These are phyloP conservation scores for Cladosporium sp. DNA, from an alignment of 2,329 filamentous ascomycete genomes.

Conservation along the genomic window DNA sequence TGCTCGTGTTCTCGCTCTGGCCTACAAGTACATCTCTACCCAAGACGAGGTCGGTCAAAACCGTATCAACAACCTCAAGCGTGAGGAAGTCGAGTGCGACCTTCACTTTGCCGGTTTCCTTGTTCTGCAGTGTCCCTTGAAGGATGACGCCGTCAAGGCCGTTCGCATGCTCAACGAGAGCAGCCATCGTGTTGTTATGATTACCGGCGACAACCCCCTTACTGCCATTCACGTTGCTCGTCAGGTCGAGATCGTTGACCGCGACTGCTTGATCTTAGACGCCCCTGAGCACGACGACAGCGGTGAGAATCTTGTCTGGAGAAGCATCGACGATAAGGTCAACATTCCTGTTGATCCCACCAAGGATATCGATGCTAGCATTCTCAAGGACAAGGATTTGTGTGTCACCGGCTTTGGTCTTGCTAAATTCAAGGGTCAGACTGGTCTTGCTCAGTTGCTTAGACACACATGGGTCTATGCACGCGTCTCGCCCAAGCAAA, in stretches of 20 bases:
- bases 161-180: slow-evolving; percentile 98
- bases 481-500: slow-evolving; percentile 96
- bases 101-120: slow-evolving; percentile 91
- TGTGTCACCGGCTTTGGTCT: slow-evolving; percentile 95
- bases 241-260: slow-evolving; percentile 95
- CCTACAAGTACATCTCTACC: slow-evolving; percentile 82
- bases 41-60: slow-evolving; percentile 76
- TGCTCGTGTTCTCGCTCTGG: slow-evolving; percentile 86
- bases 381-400: slow-evolving; percentile 80
- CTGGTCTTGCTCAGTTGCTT: slow-evolving; percentile 70
- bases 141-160: slow-evolving; percentile 90
- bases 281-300: slow-evolving; percentile 84
- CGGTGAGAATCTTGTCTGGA: slow-evolving; percentile 82
- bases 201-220: slow-evolving; percentile 95
- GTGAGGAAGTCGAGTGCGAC: slow-evolving; percentile 82
- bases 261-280: slow-evolving; percentile 90
- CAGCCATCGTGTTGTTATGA: slow-evolving; percentile 98
- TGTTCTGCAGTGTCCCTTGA: slow-evolving; percentile 89
- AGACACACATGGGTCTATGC: slow-evolving; percentile 96
- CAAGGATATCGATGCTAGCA: slow-evolving; percentile 72
- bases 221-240: slow-evolving; percentile 93
- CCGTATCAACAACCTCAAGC: slow-evolving; percentile 88
- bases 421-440: slow-evolving; percentile 77
- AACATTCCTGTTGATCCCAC: slow-evolving; percentile 81
- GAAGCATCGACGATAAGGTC: slow-evolving; percentile 85